Base-by-base conservation (phyloP, 2,329 filamentous ascomycete genomes). In the Setomelanomma holmii region DNA sequence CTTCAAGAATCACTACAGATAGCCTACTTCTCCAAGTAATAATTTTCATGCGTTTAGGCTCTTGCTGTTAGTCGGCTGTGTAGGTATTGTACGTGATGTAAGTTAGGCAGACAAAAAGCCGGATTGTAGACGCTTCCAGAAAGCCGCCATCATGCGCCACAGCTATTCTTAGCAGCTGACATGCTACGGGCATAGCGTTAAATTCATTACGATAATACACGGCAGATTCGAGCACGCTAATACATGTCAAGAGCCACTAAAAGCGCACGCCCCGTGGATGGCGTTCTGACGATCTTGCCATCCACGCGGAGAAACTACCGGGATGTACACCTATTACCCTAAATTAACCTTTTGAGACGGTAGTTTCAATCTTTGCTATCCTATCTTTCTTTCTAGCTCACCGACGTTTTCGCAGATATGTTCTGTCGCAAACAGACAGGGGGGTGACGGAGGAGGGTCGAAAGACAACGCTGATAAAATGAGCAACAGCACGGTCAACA, bases 291-390 rank as follows among this genome's bases (percentile, higher is more conserved):
- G 17, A 47, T 43, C 39, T 55, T 53, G 40, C 40, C 42, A 14
- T 42, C n/a, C n/a, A 33, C 21, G 42, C 49, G 41, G 53, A 49
- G 53, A 47, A 56, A 56, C 41, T 56, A 22, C 48, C 20, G 41
- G 56, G 27, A 42, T 44, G 36, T 39, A 44, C 42, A 39, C 16
- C 53, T 46, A 16, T 40, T 8, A 49, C 30, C 34, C 49, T 52
- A 49, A 52, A 21, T 49, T 40, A 17, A 52, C n/a, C 42, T 38
- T 54, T 35, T 27, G 27, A 45, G 30, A n/a, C 40, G 49, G 44
- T 38, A 49, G 45, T 50, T 34, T 47, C 53, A 22, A 36, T 43
- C 43, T 56, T 44, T 51, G 14, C 27, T n/a, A 42, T 52, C 39
- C 49, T 34, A 21, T 40, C 39, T 60, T 51, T 3, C 19, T 51